These are phyloP conservation scores for Trametes cubensis DNA, from an alignment of 768 basidiomycete species.

Conservation along the genomic window DNA sequence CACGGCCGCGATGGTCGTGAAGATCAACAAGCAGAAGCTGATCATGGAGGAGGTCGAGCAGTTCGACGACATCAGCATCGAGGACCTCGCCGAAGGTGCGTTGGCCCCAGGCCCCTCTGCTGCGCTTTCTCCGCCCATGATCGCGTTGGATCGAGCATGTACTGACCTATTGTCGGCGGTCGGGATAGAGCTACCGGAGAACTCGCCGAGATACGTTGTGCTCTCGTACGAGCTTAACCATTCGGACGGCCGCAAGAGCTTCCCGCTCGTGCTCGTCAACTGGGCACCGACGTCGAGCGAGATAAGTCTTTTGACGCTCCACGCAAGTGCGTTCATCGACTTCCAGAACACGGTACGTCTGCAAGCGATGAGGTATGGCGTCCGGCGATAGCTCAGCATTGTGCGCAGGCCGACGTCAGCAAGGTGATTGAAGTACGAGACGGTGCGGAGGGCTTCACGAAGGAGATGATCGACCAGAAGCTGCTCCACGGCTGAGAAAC, in stretches of 20 bases:
- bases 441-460: constrained; percentile 79
- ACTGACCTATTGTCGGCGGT: not conserved
- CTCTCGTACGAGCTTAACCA: constrained; percentile 83
- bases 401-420: constrained; percentile 65
- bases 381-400: not conserved
- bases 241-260: constrained; percentile 79
- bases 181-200: constrained; percentile 78
- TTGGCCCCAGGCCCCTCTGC: too few species aligned
- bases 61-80: constrained; percentile 73
- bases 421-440: constrained; percentile 84
- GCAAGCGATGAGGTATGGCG: not conserved
- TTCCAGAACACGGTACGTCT: constrained; percentile 76
- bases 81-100: constrained; percentile 86
- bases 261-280: constrained; percentile 84
- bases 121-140: too few species aligned
- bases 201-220: constrained; percentile 82
- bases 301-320: constrained; percentile 70
- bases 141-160: constrained; percentile 5
- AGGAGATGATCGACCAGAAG: constrained; percentile 66
- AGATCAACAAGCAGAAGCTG: constrained; percentile 85
- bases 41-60: constrained; percentile 84
- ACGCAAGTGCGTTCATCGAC: constrained; percentile 78
- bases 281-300: constrained; percentile 84
- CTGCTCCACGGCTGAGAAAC: constrained; percentile 39
- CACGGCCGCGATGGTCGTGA: constrained; percentile 83